Evolutionary conservation across 345 rosid species (phyloP), one percentile per base, ranked within the genome.

Genomic region (Brassica incana): DNA sequence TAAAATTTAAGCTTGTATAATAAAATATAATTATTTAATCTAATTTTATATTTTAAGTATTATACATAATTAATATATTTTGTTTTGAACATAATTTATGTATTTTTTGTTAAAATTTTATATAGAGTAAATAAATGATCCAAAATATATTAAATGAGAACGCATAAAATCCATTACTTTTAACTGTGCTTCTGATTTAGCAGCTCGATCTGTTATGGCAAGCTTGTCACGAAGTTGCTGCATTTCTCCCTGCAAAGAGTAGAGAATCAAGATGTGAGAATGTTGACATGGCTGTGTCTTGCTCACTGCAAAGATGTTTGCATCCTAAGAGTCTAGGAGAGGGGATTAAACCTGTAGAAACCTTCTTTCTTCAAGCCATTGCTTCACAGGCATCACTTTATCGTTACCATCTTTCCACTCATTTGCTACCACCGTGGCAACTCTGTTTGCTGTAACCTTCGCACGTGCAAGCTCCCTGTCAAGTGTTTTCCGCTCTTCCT

Each of bases 401-500:
- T 95, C 99, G 69, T 91, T 93, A 72, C 96, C 88, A 89, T 93
- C 99, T 88, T 95, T 95, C 99, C 99, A 95, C 74, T 95, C 99
- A 79, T 95, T 95, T 67, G 99, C 99, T 59, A 95, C 99, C 54
- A 95, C 99, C 3, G 93, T 90, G 14, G 99, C 99, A 69, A 95
- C 98, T 82, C 99, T 89, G 77, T 95, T 95, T 73, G 99, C 99
- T 3, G 95, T 91, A 74, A 95, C 99, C 88, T 91, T 95, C 20
- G 99, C 99, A 18, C 99, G 98, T 48, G 99, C 98, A 85, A 95
- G 82, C 84, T 95, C 99, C 69, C 98, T 74, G 83, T 95, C 97
- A 85, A 95, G 93, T 56, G 99, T 95, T 86, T 93, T 95, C 65
- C 93, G 85, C 81, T 95, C 98, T 79, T 95, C 99, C 99, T 95